Base-by-base conservation (phyloP, 306 rosid genomes). In the Oemleria cerasiformis region DNA sequence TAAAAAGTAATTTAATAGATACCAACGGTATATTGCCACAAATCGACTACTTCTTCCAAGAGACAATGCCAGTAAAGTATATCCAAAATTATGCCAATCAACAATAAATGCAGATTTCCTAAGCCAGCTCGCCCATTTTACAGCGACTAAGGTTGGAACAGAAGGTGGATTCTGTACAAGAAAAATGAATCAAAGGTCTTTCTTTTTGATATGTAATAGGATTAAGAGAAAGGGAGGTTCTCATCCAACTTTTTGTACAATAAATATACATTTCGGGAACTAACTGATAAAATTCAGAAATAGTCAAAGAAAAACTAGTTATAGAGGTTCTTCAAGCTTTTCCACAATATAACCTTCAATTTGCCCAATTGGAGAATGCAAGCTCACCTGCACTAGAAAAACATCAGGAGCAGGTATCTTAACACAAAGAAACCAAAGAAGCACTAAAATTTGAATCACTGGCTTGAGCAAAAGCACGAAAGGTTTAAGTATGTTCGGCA, bases 81-180 rank as follows among this genome's bases (percentile, higher is more conserved):
- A 88, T 81, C 97, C 99, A 82, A 91, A 94, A 79, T 94, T 94
- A 81, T 94, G 99, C 97, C 99, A 94, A 86, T 94, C 99, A 73
- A 94, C 76, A 68, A 91, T 82, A 86, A 94, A 86, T 39, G 87
- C 81, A 48, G 97, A 94, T 47, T 58, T 77, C 83, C 97, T 87
- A 63, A 89, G 80, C 84, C 87, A 82, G 77, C 97, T 89, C 57
- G 97, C 96, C 92, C 90, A 94, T 86, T 89, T 94, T 78, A 91
- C 97, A 50, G 91, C 95, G 56, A 86, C 89, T 72, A 94, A 80
- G 43, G 97, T 89, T 36, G 99, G 99, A 86, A 94, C 95, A 36
- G 97, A 91, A 79, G 99, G 99, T 78, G 97, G 99, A 91, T 94
- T 94, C 99, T 94, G 83, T 50, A 78, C 30, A 80, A 65, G 61